Conservation (phyloP, 345 rosid genomes). For the Ailanthus altissimus region DNA sequence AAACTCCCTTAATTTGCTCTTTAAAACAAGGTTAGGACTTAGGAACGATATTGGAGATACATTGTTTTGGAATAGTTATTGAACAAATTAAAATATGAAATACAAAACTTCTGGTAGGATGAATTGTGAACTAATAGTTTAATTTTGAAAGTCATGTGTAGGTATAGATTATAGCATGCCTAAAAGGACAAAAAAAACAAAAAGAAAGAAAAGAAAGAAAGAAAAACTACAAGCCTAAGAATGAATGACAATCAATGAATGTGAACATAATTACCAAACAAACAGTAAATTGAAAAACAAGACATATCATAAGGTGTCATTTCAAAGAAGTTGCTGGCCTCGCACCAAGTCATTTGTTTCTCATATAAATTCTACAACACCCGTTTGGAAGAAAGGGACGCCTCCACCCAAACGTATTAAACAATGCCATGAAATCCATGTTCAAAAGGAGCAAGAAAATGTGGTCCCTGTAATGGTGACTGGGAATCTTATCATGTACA, state of each 20-base stretch:
- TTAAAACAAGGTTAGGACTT: no score
- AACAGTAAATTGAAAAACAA: background rate
- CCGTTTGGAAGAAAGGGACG: background rate
- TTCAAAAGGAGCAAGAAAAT: background rate
- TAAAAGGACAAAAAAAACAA: no score
- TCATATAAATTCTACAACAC: background rate
- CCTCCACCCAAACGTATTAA: background rate
- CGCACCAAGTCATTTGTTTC: background rate
- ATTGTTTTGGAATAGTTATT: no score
- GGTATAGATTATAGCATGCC: no score
- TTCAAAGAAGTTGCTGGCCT: background rate
- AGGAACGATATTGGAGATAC: no score
- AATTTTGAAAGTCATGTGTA: no score
- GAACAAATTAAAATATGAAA: no score
- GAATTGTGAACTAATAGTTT: no score
- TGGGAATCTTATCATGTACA: slow-evolving; percentile 10
- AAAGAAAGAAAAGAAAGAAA: no score
- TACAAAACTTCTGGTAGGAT: no score
- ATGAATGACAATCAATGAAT: background rate
- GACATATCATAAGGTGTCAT: background rate
- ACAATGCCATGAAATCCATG: background rate
- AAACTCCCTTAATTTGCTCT: no score
- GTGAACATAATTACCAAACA: background rate
- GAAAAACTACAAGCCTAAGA: background rate
- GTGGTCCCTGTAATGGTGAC: slow-evolving; percentile 20